These are phyloP conservation scores for Apiotrichum veenhuisii DNA, from an alignment of 1,284 basidiomycete genomes.

Conservation along the genomic window DNA sequence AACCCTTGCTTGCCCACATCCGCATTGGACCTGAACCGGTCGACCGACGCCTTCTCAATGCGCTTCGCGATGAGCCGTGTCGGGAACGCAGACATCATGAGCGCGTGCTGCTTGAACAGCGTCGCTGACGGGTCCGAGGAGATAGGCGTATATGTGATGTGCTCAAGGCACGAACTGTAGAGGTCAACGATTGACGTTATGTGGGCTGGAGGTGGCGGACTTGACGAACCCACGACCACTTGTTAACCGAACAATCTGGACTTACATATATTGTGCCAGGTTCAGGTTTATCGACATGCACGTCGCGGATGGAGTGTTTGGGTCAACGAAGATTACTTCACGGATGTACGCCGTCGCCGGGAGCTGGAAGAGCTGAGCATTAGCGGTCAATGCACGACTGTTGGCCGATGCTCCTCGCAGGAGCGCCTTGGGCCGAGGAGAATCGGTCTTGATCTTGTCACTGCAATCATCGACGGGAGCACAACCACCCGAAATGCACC, in stretches of 20 bases:
- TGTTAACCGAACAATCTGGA: not conserved
- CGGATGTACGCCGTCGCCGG: constrained; percentile 85
- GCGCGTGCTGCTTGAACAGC: constrained; percentile 38
- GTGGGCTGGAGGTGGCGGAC: not conserved
- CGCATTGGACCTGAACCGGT: constrained; percentile 84
- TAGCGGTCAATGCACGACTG: not conserved
- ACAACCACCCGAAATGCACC: no score
- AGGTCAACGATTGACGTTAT: not conserved
- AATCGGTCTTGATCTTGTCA: no score
- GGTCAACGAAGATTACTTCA: constrained; percentile 88
- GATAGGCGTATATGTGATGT: constrained; percentile 78
- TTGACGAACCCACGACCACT: no score
- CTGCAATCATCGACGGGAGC: no score
- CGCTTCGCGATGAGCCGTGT: constrained; percentile 74
- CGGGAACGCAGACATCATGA: constrained; percentile 57
- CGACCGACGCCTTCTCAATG: constrained; percentile 74
- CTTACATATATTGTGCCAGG: constrained; percentile 63
- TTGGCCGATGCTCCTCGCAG: no score
- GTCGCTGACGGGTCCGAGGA: constrained; percentile 21
- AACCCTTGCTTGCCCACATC: constrained; percentile 79
- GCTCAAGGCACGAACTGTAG: constrained; percentile 60
- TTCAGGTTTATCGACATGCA: constrained; percentile 87
- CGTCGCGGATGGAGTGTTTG: constrained; percentile 59
- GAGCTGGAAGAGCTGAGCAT: constrained; percentile 36
- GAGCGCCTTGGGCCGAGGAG: no score